Evolutionary conservation across 306 rosid genomes (phyloP).

Genomic region (Ceratonia siliqua): DNA sequence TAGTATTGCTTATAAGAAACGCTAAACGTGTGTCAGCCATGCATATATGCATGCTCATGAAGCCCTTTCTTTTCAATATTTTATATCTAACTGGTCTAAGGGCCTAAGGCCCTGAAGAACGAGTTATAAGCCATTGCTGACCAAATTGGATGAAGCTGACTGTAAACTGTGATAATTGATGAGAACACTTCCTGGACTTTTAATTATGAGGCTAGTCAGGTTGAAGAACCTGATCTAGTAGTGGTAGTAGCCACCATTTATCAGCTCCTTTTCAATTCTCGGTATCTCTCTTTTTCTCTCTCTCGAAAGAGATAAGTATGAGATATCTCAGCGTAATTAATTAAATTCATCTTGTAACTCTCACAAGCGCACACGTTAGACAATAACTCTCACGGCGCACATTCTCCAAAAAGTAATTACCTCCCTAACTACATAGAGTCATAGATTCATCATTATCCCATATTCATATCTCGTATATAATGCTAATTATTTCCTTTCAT

Average conservation of each 20-base stretch:
- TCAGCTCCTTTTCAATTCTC: not conserved
- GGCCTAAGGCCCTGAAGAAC: no score
- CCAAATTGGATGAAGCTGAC: not conserved
- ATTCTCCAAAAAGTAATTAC: slow-evolving; percentile 36
- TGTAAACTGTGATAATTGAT: not conserved
- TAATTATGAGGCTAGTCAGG: not conserved
- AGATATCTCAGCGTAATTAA: slow-evolving; percentile 14
- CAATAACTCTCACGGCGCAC: slow-evolving; percentile 46
- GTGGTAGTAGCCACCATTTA: not conserved
- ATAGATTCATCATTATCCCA: slow-evolving; percentile 9
- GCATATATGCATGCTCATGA: no score
- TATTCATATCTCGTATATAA: slow-evolving; percentile 31
- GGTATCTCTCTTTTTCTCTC: not conserved
- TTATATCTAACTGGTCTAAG: no score
- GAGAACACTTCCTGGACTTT: not conserved
- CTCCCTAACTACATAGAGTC: slow-evolving; percentile 1
- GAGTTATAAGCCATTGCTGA: not conserved
- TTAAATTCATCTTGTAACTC: slow-evolving; percentile 55
- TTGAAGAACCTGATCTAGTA: not conserved
- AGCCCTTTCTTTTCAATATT: no score
- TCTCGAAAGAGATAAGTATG: not conserved
- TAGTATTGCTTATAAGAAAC: not conserved
- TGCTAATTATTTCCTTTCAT: no score
- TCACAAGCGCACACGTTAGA: slow-evolving; percentile 41
- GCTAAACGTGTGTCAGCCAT: no score